These are phyloP conservation scores for Stephania cephalantha DNA, from an alignment of 164 flowering plant species.

Conservation along the genomic window DNA sequence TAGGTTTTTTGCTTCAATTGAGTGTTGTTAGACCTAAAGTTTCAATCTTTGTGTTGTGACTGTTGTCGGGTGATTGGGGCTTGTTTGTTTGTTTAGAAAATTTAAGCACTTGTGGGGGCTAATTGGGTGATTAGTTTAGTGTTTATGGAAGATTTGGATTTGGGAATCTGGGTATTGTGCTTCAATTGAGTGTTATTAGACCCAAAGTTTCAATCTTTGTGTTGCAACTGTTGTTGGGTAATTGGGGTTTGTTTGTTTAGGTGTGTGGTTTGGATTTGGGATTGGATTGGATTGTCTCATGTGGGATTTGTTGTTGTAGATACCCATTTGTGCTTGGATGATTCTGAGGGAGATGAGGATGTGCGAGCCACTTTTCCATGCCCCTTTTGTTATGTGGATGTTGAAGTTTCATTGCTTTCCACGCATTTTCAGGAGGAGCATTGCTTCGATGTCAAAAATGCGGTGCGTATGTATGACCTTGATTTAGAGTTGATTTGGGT, in stretches of 20 bases:
- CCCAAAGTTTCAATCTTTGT: neutral
- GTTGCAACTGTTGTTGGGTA: neutral
- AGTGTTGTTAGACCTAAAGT: neutral
- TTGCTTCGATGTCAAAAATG: constrained; percentile 70
- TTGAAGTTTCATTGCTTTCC: constrained; percentile 50
- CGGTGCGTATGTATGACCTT: constrained; percentile 35
- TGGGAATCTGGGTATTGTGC: neutral
- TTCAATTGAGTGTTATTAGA: neutral
- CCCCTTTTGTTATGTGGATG: constrained; percentile 84
- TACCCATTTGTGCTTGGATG: constrained; percentile 29
- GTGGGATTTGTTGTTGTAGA: constrained; percentile 25
- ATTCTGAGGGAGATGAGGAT: constrained; percentile 61
- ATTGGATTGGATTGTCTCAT: neutral
- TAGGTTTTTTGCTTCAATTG: neutral
- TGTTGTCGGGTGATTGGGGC: too few relatives aligned
- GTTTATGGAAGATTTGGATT: neutral
- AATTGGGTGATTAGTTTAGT: neutral
- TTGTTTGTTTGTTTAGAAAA: neutral
- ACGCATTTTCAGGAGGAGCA: constrained; percentile 79
- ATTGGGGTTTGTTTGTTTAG: neutral
- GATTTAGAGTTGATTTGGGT: neutral
- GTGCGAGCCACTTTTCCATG: constrained; percentile 54
- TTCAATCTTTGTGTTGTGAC: neutral
- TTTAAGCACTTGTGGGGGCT: neutral
- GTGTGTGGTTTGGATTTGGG: neutral